Evolutionary conservation across 208 protist species (phyloP), one percentile per base, ranked within the genome.

Genomic region (Angomonas ambiguus): DNA sequence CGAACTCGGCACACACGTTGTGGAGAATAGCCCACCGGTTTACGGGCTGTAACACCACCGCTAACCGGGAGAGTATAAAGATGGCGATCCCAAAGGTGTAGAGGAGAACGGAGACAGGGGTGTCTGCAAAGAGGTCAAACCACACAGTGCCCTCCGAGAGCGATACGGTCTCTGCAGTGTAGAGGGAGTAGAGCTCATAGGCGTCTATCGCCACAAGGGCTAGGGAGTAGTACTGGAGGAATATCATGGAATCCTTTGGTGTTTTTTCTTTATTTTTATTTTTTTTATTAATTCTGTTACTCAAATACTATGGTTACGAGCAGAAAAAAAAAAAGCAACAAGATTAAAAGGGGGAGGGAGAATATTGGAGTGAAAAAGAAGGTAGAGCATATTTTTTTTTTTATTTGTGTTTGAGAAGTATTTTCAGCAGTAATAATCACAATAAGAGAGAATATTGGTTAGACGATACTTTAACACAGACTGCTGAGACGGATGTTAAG

Each of bases 21-120:
- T 79, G 45, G 62, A 91, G 58, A 35, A 85, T 41, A 6, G 82
- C 24, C 81, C 81, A 91, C 18, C 75, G 84, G 55, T 76, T 85
- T 2, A 91, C 66, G 2, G 81, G 79, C 42, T 91, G 73, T 3
- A 80, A 45, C 18, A 82, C n/a, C 1, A 87, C 73, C 42, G 85
- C 78, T 0, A 82, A 16, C 33, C 76, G 77, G 27, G 84, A 69
- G 24, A 87, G 58, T 38, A 69, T 72, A 32, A 87, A 53, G 38
- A 83, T 63, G n/a, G 76, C 5, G n/a, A 91, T 34, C 28, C 82
- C 33, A 0, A 56, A 42, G 2, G 79, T 74, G 64, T 79, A 78
- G 13, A 91, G 69, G 10, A 65, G 16, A 18, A 67, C 51, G 0
- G 70, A 72, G 28, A 77, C 65, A n/a, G 84, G 60, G 27, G 73